Conservation (phyloP, 257 asterid genomes). For the Solanum ossicruentum region DNA sequence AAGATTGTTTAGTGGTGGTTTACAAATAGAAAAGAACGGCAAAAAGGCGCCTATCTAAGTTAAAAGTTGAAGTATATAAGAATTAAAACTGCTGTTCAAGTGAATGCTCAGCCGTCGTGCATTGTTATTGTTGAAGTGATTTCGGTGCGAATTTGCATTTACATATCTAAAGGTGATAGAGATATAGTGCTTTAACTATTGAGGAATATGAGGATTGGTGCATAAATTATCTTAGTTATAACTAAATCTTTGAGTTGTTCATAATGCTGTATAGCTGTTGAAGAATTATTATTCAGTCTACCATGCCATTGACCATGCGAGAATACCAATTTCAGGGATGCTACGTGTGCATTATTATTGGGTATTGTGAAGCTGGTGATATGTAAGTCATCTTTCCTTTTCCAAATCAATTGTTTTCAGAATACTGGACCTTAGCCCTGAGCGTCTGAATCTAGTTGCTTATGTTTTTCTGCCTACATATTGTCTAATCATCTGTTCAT, state of each 20-base stretch:
- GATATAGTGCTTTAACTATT: background rate
- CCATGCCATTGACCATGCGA: background rate
- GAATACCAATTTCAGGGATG: conserved; percentile 60
- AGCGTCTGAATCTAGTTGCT: background rate
- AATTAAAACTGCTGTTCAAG: background rate
- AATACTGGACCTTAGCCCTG: background rate
- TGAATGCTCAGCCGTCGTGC: background rate
- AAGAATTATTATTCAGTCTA: background rate
- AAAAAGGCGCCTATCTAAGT: background rate
- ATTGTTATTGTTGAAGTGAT: background rate
- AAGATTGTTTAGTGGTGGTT: background rate
- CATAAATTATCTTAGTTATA: background rate
- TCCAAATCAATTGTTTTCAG: background rate
- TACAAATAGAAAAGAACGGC: background rate
- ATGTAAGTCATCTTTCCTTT: conserved; percentile 51
- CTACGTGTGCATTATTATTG: conserved; percentile 93
- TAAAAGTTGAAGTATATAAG: background rate
- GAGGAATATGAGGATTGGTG: background rate
- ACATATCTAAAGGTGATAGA: background rate
- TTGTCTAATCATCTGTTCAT: conserved; percentile 1
- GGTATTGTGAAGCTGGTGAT: conserved; percentile 99
- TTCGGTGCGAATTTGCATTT: background rate
- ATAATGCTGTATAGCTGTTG: background rate
- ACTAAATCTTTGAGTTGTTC: background rate
- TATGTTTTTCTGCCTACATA: background rate